Evolutionary conservation across 208 protist genomes (phyloP).

Genomic region (Leishmania gerbilli): DNA sequence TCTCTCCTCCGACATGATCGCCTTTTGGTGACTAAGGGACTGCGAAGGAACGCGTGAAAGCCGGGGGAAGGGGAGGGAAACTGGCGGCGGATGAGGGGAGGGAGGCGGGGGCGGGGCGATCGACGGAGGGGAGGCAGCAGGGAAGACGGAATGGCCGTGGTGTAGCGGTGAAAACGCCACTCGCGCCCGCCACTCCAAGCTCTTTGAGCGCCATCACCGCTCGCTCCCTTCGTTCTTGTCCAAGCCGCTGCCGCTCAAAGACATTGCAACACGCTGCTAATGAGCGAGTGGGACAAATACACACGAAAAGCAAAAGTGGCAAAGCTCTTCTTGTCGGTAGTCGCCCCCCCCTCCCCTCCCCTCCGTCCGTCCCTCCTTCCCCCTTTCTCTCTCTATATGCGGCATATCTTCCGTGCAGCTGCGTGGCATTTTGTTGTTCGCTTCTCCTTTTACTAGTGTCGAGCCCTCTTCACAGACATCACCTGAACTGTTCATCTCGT

Average conservation of each 20-base stretch:
- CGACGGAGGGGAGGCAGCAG: neutral
- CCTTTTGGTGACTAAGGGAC: neutral
- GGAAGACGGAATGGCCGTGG: neutral
- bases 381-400: neutral
- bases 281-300: neutral
- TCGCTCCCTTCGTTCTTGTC: neutral
- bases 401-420: slow-evolving; percentile 2
- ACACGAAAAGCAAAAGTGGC: neutral
- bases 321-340: neutral
- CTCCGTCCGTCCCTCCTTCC: neutral
- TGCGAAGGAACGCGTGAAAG: neutral
- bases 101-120: neutral
- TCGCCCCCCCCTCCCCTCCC: neutral
- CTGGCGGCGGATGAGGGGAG: neutral
- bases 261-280: neutral
- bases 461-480: neutral
- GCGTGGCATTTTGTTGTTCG: slow-evolving; percentile 16
- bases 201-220: neutral
- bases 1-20: neutral
- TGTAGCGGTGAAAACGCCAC: neutral
- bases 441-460: slow-evolving; percentile 9
- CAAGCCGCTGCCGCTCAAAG: neutral
- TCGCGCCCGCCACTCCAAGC: neutral
- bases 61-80: slow-evolving; percentile 1
- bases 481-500: neutral